Evolutionary conservation across 179 eudicot genomes (phyloP).

Genomic region (Silene vulgaris): DNA sequence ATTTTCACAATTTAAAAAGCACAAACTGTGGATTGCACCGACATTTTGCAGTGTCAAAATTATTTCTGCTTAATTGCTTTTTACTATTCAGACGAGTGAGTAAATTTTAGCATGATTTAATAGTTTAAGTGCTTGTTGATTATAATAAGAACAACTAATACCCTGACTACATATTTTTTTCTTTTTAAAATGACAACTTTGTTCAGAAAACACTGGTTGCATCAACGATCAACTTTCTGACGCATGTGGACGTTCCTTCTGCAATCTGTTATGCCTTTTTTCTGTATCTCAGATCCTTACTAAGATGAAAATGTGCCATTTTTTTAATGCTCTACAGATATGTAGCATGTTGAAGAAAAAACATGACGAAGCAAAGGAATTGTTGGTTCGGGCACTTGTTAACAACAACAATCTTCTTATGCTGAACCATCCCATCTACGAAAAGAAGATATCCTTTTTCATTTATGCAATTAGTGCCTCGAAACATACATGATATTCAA

Average conservation of each 20-base stretch:
- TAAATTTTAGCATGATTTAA: background rate
- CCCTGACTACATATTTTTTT: too few species aligned
- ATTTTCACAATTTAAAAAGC: too few species aligned
- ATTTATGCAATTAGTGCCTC: background rate
- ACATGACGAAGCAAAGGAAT: constrained; percentile 87
- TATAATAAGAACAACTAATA: too few species aligned
- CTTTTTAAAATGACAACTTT: too few species aligned
- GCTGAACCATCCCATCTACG: constrained; percentile 69
- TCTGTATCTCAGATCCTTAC: background rate
- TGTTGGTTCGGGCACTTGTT: constrained; percentile 67
- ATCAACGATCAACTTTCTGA: background rate
- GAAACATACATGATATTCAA: background rate
- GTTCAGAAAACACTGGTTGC: background rate
- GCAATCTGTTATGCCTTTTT: background rate
- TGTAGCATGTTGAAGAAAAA: constrained; percentile 73
- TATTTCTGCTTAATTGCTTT: background rate
- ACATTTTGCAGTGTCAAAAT: background rate
- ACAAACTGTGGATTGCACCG: background rate
- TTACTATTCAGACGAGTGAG: background rate
- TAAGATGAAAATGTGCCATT: background rate
- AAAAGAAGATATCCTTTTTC: constrained; percentile 74
- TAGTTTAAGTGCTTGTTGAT: background rate
- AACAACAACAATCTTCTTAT: constrained; percentile 80
- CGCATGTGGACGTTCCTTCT: background rate
- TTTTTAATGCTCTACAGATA: constrained; percentile 43